Evolutionary conservation across 2,329 filamentous ascomycete species (phyloP).

Genomic region (Colletotrichum noveboracense): DNA sequence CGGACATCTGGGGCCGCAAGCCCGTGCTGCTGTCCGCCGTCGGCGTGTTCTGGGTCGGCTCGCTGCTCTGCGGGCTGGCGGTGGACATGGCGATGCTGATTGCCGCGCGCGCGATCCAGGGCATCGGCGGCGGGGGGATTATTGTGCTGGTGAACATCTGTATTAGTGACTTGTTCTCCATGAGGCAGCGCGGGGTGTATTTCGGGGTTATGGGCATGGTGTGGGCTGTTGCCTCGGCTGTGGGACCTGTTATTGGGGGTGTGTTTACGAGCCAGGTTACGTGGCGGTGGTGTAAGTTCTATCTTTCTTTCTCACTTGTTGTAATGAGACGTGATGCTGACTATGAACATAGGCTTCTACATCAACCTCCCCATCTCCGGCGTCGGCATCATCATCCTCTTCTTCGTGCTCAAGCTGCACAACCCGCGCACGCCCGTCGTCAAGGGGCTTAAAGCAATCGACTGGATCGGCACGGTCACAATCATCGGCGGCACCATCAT

Average conservation of each 20-base stretch:
- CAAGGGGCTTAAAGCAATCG: slow-evolving; percentile 65
- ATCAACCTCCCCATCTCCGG: slow-evolving; percentile 54
- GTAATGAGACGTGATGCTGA: rapidly evolving
- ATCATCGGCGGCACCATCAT: slow-evolving; percentile 71
- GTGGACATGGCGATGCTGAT: slow-evolving; percentile 53
- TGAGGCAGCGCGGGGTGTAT: slow-evolving; percentile 50
- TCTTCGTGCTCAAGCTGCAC: slow-evolving; percentile 70
- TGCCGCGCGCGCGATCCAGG: slow-evolving; percentile 52
- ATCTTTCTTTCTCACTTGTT: rapidly evolving
- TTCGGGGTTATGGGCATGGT: slow-evolving; percentile 71
- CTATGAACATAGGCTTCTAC: slow-evolving; percentile 31
- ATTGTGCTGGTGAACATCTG: slow-evolving; percentile 58
- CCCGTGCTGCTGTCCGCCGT: slow-evolving; percentile 53
- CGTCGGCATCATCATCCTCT: slow-evolving; percentile 59
- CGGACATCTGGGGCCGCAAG: slow-evolving; percentile 64
- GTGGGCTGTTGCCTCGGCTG: slow-evolving; percentile 68
- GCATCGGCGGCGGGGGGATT: slow-evolving; percentile 57
- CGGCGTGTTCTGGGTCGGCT: slow-evolving; percentile 57
- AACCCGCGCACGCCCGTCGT: slow-evolving; percentile 68
- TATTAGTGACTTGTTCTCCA: slow-evolving; percentile 59
- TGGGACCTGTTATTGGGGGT: slow-evolving; percentile 71
- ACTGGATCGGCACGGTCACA: slow-evolving; percentile 65
- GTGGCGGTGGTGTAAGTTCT: slow-evolving; percentile 61
- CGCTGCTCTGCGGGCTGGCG: slow-evolving; percentile 52
- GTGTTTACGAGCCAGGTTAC: slow-evolving; percentile 65